These are phyloP conservation scores for Vanilla planifolia DNA, from an alignment of 106 monocot genomes.

Conservation along the genomic window DNA sequence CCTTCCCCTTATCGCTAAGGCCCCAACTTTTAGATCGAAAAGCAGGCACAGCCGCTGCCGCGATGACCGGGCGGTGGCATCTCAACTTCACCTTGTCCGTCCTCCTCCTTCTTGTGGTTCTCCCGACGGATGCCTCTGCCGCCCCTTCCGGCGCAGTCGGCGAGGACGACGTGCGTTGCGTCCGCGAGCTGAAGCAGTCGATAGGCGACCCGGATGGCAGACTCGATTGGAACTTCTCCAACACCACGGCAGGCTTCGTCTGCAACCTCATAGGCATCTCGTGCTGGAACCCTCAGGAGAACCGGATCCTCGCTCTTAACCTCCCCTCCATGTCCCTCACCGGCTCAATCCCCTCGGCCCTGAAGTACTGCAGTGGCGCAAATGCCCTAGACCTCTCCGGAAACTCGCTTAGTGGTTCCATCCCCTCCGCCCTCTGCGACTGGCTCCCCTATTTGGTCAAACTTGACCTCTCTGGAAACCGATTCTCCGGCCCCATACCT, in stretches of 20 bases:
- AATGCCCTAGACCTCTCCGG: conserved; percentile 21
- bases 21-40: too few relatives aligned
- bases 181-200: conserved; percentile 11
- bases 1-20: not conserved
- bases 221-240: conserved; percentile 24
- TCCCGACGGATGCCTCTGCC: not conserved
- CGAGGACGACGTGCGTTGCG: conserved; percentile 18
- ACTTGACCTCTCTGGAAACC: conserved; percentile 21
- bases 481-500: conserved; percentile 36
- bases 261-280: conserved; percentile 25
- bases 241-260: conserved; percentile 17
- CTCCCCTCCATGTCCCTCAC: conserved; percentile 33
- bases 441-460: conserved; percentile 44
- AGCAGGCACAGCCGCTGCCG: not conserved
- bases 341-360: conserved; percentile 29
- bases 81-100: not conserved
- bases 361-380: conserved; percentile 27
- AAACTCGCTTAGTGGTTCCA: conserved; percentile 20
- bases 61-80: not conserved
- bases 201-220: not conserved
- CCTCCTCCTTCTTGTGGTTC: not conserved
- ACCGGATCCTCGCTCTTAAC: conserved; percentile 24
- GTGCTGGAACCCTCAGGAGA: conserved; percentile 41
- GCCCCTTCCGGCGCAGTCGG: not conserved
- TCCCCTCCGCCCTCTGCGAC: conserved; percentile 35